Conservation (phyloP, 768 basidiomycete genomes). For the Agaricus blazei region DNA sequence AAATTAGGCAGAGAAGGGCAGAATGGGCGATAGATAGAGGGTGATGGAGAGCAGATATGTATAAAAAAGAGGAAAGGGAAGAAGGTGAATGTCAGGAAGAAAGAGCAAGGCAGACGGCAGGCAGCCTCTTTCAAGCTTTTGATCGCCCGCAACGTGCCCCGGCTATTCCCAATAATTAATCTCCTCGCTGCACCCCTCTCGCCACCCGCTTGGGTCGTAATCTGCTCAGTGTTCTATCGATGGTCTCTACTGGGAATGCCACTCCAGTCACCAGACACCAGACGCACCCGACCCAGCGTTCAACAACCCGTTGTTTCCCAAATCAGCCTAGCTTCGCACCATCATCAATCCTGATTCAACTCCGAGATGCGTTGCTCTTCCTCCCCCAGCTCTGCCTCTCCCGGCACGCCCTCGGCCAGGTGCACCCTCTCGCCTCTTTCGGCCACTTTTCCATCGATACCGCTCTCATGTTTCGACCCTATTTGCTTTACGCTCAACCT, state of each 20-base stretch:
- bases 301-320: slow-evolving; percentile 5
- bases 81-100: slow-evolving; percentile 37
- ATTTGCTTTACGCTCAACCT: background rate
- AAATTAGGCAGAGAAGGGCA: slow-evolving; percentile 30
- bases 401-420: background rate
- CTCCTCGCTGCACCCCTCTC: slow-evolving; percentile 12
- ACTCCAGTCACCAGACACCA: background rate
- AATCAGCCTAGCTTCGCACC: slow-evolving; percentile 4
- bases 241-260: background rate
- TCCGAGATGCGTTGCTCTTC: slow-evolving; percentile 19
- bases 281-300: background rate
- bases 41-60: slow-evolving; percentile 18
- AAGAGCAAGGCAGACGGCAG: slow-evolving; percentile 58
- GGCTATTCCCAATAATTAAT: slow-evolving; percentile 41
- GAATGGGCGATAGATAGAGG: slow-evolving; percentile 28
- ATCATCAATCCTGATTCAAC: slow-evolving; percentile 13
- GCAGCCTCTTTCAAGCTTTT: slow-evolving; percentile 56
- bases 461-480: background rate
- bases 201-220: background rate
- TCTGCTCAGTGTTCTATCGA: slow-evolving; percentile 10
- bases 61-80: slow-evolving; percentile 38
- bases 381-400: background rate
- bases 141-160: slow-evolving; percentile 78
- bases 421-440: no score
- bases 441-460: background rate